Base-by-base conservation (phyloP, 768 basidiomycete species). In the Collybia sordida region DNA sequence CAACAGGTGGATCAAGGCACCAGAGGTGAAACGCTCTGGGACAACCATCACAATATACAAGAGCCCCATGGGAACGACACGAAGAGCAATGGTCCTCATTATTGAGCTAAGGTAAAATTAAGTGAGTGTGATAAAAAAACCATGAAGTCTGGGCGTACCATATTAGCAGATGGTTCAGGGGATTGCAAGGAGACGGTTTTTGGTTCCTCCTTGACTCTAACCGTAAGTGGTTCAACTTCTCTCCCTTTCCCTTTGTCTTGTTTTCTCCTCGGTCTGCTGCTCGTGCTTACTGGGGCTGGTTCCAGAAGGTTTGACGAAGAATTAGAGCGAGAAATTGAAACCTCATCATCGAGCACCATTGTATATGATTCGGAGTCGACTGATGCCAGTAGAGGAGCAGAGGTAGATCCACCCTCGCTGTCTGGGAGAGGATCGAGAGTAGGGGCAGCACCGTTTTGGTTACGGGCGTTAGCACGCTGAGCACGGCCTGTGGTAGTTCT, bases 31-130 rank as follows among this genome's bases (percentile, higher is more conserved):
- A 99, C 6, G 94, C 93, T 55, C 88, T 75, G 28, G 96, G 92
- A 65, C 97, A 99, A 17, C 95, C 94, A 67, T 98, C 97, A 68
- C 97, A 99, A 66, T 97, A 98, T 17, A 99, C 82, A 53, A 98
- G 78, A 38, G 88, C 82, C 42, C 96, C 96, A 56, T 72, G 72
- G 21, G 86, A 90, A 59, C 86, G 84, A 65, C 90, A 93, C 15
- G 90, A 81, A 54, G 89, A 91, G 63, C 90, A 93, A 61, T 92
- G 88, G 63, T 93, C 90, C 64, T 92, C 84, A 66, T 92, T 91
- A 59, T 72, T 72, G 45, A 78, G 64, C 77, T 81, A 43, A 52
- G 44, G 35, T 43, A 49, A 41, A 48, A 24, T 35, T 56, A 37
- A 54, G 42, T 46, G 42, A 28, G 45, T 38, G n/a, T 27, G 28